Base-by-base conservation (phyloP, 1,139 yeast species). In the Spencermartinsiella ligniputridi region DNA sequence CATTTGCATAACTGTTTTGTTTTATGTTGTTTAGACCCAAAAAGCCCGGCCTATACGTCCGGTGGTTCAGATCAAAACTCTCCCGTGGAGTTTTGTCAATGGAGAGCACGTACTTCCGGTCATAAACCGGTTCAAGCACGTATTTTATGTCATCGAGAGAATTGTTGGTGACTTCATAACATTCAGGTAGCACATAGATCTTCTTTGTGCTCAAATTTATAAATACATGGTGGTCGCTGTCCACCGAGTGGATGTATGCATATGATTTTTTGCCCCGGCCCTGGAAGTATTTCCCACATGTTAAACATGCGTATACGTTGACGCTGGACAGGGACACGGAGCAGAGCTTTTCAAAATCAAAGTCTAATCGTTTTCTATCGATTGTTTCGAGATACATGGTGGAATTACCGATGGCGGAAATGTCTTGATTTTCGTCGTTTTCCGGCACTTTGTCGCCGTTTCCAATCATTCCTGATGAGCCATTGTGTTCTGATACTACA, bases 251-350 rank as follows among this genome's bases (percentile, higher is more conserved):
- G 35, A 69, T 61, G 56, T 79, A 83, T 0, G 92, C 90, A 17
- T 82, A 82, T 0, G 92, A 77, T 12, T 74, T 62, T 45, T 63
- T 65, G 1, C 80, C 75, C 20, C 89, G 69, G 0, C 95, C 95
- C 54, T 80, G 84, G 45, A 78, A 74, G 64, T 78, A 86, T 56
- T 76, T 80, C 35, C 94, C 94, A 63, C 95, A 86, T 0, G 73
- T 74, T 29, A 86, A 64, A 56, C 95, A 86, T 34, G 87, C 80
- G 57, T 84, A 83, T 1, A 85, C 75, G 54, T 83, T 82, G 27
- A 73, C 66, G 36, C 72, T 73, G 0, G 86, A 71, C 15, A 85
- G 66, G 0, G 88, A 74, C 0, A 82, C 76, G 46, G 78, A 72
- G 61, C 95, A 86, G 1, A 78, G 62, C 56, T 78, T 79, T 37